Evolutionary conservation across 2,329 filamentous ascomycete species (phyloP).

Genomic region (Cordyceps sp.): DNA sequence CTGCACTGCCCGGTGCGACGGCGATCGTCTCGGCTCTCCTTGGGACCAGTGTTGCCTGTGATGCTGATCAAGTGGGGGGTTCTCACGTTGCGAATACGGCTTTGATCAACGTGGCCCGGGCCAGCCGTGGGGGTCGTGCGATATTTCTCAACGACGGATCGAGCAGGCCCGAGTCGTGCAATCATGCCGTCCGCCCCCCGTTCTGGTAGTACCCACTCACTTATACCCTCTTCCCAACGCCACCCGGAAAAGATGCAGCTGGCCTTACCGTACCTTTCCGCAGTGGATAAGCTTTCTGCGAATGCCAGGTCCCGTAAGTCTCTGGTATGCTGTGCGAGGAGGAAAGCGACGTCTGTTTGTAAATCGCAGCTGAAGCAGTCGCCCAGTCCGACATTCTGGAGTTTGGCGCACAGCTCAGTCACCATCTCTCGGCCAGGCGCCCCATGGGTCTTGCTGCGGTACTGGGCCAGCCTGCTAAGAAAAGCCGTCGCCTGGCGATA

Average conservation of each 20-base stretch:
- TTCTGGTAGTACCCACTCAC: slow-evolving; percentile 18
- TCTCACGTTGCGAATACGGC: too few species aligned
- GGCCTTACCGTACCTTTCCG: slow-evolving; percentile 2
- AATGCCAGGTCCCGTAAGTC: slow-evolving; percentile 36
- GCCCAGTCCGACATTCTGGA: slow-evolving; percentile 18
- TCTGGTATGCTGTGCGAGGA: slow-evolving; percentile 33
- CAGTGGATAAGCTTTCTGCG: slow-evolving; percentile 25
- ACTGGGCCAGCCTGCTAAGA: slow-evolving; percentile 27
- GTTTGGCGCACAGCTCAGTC: slow-evolving; percentile 20
- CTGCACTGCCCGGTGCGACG: too few species aligned
- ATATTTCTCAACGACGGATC: not conserved
- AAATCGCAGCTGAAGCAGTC: slow-evolving; percentile 19
- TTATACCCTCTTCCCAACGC: slow-evolving; percentile 23
- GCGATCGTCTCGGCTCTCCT: too few species aligned
- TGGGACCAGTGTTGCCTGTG: too few species aligned
- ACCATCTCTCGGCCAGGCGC: slow-evolving; percentile 20
- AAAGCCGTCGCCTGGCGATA: slow-evolving; percentile 19
- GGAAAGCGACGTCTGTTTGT: slow-evolving; percentile 29
- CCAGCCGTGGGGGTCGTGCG: not conserved
- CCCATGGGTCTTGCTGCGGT: slow-evolving; percentile 24
- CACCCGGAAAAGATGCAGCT: slow-evolving; percentile 17
- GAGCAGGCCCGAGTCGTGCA: not conserved
- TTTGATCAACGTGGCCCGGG: too few species aligned
- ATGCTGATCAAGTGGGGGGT: too few species aligned
- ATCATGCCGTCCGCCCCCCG: slow-evolving; percentile 2